These are phyloP conservation scores for Fennellomyces sp. DNA, from an alignment of 371 early-diverging fungal species.

Conservation along the genomic window DNA sequence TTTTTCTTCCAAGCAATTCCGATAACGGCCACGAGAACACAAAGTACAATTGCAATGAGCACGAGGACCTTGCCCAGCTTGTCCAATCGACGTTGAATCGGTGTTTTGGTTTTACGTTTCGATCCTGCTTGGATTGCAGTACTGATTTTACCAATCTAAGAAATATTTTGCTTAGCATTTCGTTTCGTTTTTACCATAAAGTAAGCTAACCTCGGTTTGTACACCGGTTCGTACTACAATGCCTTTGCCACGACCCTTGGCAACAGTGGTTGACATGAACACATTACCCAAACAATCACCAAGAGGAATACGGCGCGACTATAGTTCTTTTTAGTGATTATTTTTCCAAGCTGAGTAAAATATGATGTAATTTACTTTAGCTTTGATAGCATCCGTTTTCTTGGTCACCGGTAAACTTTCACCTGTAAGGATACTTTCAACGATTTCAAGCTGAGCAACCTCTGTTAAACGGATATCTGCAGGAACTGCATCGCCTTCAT, in stretches of 20 bases:
- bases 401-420: constrained; percentile 82
- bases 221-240: constrained; percentile 82
- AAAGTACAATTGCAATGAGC: constrained; percentile 77
- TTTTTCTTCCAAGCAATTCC: constrained; percentile 73
- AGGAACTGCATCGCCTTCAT: constrained; percentile 89
- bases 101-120: constrained; percentile 67
- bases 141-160: constrained; percentile 88
- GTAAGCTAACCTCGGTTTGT: constrained; percentile 69
- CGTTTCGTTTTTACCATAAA: not conserved
- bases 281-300: constrained; percentile 75
- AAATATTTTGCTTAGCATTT: constrained; percentile 10
- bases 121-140: constrained; percentile 80
- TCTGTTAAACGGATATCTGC: constrained; percentile 91
- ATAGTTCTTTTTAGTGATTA: not conserved
- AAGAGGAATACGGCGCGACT: constrained; percentile 62
- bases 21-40: constrained; percentile 82
- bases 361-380: constrained; percentile 26
- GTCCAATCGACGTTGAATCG: constrained; percentile 77
- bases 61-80: constrained; percentile 75
- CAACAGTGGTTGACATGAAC: constrained; percentile 75
- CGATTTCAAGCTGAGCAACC: constrained; percentile 79
- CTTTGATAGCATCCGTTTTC: constrained; percentile 45
- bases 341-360: not conserved
- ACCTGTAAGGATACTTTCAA: constrained; percentile 88
- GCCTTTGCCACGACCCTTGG: constrained; percentile 76